Evolutionary conservation across 164 flowering plant genomes (phyloP), one percentile per base, ranked within the genome.

Genomic region (Macadamia tetraphylla): DNA sequence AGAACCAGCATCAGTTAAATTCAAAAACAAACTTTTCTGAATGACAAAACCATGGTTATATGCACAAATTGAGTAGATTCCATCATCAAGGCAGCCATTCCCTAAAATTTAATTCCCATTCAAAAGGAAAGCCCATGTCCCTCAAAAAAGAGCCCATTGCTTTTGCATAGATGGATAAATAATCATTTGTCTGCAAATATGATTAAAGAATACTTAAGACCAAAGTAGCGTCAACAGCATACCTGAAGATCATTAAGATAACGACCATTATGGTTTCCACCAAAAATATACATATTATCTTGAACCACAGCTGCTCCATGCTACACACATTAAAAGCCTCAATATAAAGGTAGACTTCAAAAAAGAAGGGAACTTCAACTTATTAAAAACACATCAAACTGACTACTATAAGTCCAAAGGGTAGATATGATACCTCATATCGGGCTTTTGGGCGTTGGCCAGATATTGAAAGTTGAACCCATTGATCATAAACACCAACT

Each of bases 211-310:
- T 23, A 42, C 18, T 10, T 35, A 63, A 6, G 42, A 49, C 57
- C 14, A 65, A 35, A 46, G 51, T 46, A 57, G 17, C 35, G 51
- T 29, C 29, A 62, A 58, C 42, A 66, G 10, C 57, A 59, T 81
- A 95, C 99, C 96, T 91, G 97, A 72, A 95, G 88, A 81, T 95
- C 99, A 80, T 67, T 88, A 71, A 95, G 90, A 84, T 92, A 95
- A 63, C 99, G 98, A 4, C 99, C 98, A 86, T 88, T 92, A 78
- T 92, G 96, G 76, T 92, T 95, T 81, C 99, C 99, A 43, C 99
- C 98, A 76, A 82, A 92, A 62, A 92, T 77, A 77, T 92, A 92
- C 98, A 95, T 88, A 78, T 88, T 89, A 59, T 92, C 98, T 75
- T 90, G 87, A 71, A 88, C 69, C 44, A 89, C 81, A 62, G 91